Evolutionary conservation across 148 eudicot species (phyloP).

Genomic region (Rhododendron williamsianum): DNA sequence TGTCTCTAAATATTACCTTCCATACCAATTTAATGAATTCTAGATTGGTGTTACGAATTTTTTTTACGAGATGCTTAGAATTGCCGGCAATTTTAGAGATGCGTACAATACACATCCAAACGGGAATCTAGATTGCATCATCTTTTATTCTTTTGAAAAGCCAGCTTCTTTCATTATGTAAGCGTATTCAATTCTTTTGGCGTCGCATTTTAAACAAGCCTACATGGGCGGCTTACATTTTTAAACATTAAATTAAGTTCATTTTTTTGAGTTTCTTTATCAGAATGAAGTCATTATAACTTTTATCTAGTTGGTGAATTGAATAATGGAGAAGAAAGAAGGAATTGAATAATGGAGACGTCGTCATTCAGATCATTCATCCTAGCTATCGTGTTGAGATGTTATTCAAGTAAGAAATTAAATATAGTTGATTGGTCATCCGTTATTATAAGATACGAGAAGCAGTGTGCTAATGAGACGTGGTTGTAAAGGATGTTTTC

Average conservation of each 20-base stretch:
- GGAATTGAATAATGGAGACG: not conserved
- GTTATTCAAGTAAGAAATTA: not conserved
- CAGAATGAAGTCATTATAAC: too few species aligned
- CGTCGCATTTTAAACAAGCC: not conserved
- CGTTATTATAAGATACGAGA: not conserved
- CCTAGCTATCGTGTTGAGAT: not conserved
- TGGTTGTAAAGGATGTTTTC: not conserved
- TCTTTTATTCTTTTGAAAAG: not conserved
- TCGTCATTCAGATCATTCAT: not conserved
- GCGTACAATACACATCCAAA: too few species aligned
- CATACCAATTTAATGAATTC: too few species aligned
- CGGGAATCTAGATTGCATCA: not conserved
- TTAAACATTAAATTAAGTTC: too few species aligned
- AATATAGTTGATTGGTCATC: not conserved
- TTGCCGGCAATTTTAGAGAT: too few species aligned
- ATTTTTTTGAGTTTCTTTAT: too few species aligned
- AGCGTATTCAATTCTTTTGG: not conserved
- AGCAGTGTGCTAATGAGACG: not conserved
- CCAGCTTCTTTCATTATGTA: not conserved
- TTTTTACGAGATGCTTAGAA: too few species aligned
- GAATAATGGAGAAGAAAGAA: not conserved
- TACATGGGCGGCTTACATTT: not conserved
- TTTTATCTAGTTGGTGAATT: not conserved
- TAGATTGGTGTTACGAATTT: too few species aligned
- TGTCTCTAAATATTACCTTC: too few species aligned